phyloP scores from a whole-genome alignment of 345 rosid genomes.

The Acer campestre region DNA sequence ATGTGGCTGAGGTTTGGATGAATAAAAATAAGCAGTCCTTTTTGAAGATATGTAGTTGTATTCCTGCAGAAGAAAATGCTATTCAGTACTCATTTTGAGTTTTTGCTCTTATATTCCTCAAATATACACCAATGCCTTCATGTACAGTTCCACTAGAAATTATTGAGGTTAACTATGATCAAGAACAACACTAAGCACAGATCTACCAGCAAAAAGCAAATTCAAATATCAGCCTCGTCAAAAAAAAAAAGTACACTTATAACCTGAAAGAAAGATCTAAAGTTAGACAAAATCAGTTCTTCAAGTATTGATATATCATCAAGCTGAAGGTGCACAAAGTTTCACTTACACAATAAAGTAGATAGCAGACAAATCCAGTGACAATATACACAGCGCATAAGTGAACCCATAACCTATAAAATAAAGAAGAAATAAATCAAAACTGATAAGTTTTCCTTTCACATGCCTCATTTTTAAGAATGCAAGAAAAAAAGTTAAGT shows the following conservation, averaged over 20 bases:
- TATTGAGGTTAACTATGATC: neutral
- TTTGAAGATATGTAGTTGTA: slow-evolving; percentile 63
- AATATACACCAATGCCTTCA: slow-evolving; percentile 15
- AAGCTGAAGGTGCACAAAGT: slow-evolving; percentile 6
- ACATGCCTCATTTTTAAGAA: neutral
- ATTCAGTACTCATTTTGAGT: slow-evolving; percentile 10
- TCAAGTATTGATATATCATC: neutral
- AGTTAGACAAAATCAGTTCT: slow-evolving; percentile 1
- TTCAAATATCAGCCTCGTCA: neutral
- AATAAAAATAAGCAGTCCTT: slow-evolving; percentile 78
- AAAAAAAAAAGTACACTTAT: slow-evolving; percentile 2
- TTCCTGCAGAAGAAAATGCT: slow-evolving; percentile 59
- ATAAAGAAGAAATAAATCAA: slow-evolving; percentile 26
- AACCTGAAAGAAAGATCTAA: slow-evolving; percentile 8
- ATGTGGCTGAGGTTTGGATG: slow-evolving; percentile 85
- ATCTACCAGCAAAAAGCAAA: slow-evolving; percentile 2
- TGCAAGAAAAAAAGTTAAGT: neutral
- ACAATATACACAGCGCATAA: slow-evolving; percentile 74
- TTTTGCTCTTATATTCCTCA: neutral
- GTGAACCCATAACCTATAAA: slow-evolving; percentile 93
- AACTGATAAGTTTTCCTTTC: slow-evolving; percentile 19
- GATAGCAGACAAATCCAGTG: slow-evolving; percentile 70
- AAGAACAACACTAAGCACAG: neutral
- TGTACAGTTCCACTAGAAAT: neutral
- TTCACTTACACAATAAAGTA: slow-evolving; percentile 74